Evolutionary conservation across 495 filamentous ascomycete species (phyloP).

Genomic region (Corynascus novoguineensis): DNA sequence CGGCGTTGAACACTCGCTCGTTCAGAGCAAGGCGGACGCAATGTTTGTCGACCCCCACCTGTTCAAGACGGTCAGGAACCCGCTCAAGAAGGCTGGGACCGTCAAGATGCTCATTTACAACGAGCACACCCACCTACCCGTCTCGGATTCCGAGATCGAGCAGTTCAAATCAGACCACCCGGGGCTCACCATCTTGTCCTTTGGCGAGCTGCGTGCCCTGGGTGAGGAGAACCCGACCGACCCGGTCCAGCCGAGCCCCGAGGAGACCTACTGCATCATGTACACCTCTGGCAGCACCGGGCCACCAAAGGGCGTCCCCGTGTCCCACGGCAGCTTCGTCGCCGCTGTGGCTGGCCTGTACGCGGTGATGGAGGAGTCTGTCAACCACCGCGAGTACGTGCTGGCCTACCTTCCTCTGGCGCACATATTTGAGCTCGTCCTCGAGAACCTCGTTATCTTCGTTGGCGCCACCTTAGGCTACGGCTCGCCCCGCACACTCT

Average conservation of each 20-base stretch:
- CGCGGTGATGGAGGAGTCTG: slow-evolving; percentile 39
- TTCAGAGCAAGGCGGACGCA: slow-evolving; percentile 54
- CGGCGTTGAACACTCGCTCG: slow-evolving; percentile 56
- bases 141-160: slow-evolving; percentile 37
- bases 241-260: slow-evolving; percentile 58
- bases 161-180: slow-evolving; percentile 39
- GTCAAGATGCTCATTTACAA: slow-evolving; percentile 46
- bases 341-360: slow-evolving; percentile 51
- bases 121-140: slow-evolving; percentile 33
- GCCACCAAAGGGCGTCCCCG: slow-evolving; percentile 78
- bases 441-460: slow-evolving; percentile 72
- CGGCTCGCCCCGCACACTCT: slow-evolving; percentile 73
- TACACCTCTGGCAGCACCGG: slow-evolving; percentile 94
- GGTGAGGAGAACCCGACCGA: slow-evolving; percentile 61
- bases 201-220: slow-evolving; percentile 45
- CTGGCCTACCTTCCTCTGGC: slow-evolving; percentile 86
- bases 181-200: slow-evolving; percentile 38
- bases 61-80: slow-evolving; percentile 41
- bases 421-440: slow-evolving; percentile 78
- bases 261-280: slow-evolving; percentile 82
- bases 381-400: slow-evolving; percentile 53
- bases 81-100: slow-evolving; percentile 38
- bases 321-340: slow-evolving; percentile 72
- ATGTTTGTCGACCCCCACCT: slow-evolving; percentile 60
- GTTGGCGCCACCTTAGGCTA: slow-evolving; percentile 75